phyloP scores from a whole-genome alignment of 1,139 yeast genomes.

The Meyerozyma carpophila region DNA sequence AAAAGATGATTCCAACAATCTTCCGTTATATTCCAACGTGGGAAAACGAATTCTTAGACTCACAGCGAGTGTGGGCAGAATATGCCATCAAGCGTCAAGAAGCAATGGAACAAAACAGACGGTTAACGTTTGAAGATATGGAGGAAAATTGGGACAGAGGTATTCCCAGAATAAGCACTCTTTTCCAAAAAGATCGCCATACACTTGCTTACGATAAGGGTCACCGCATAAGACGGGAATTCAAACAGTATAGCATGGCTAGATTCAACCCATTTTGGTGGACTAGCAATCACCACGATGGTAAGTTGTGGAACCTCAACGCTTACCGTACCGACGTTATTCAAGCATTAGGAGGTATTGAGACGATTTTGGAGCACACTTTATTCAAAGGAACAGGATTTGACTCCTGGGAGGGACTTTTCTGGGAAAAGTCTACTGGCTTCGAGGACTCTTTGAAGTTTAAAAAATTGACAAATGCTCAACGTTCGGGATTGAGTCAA shows the following conservation, averaged over 20 bases:
- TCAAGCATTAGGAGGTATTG: constrained; percentile 96
- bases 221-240: constrained; percentile 76
- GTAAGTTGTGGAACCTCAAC: constrained; percentile 89
- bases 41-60: constrained; percentile 94
- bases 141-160: constrained; percentile 97
- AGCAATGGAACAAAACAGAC: constrained; percentile 79
- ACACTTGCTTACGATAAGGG: constrained; percentile 95
- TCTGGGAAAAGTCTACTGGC: constrained; percentile 97
- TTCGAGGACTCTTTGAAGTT: constrained; percentile 94
- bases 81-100: constrained; percentile 87
- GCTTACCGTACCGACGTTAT: constrained; percentile 94
- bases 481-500: constrained; percentile 93
- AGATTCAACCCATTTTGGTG: constrained; percentile 93
- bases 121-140: constrained; percentile 87
- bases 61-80: constrained; percentile 97
- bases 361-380: constrained; percentile 92
- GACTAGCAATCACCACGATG: constrained; percentile 92
- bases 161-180: constrained; percentile 88
- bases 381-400: constrained; percentile 95
- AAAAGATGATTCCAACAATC: constrained; percentile 83
- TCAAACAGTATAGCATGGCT: constrained; percentile 66
- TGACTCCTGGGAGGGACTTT: constrained; percentile 97
- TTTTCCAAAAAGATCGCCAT: constrained; percentile 93
- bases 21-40: constrained; percentile 91
- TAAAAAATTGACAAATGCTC: constrained; percentile 94